Base-by-base conservation (phyloP, 1,284 basidiomycete species). In the Grifola frondosa region DNA sequence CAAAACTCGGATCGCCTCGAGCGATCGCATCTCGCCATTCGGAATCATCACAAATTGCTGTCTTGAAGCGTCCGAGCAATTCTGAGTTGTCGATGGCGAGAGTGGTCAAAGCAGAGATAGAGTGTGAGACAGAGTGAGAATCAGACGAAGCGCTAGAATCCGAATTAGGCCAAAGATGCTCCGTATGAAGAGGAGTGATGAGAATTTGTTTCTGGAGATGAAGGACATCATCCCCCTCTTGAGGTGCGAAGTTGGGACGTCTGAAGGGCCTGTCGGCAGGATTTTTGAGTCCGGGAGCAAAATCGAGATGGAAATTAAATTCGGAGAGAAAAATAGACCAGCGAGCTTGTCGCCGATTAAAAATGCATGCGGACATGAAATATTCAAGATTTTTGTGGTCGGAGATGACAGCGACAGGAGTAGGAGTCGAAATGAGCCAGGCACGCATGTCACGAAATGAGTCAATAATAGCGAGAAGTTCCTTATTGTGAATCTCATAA, bases 281-380 rank as follows among this genome's bases (percentile, higher is more conserved):
- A 24, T 62, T 64, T 16, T 58, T 16, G 3, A 33, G 22, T 11
- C 60, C 59, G 2, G 63, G 61, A 21, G 40, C 53, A 55, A 62
- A 72, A 10, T 41, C 26, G 11, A 76, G 60, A 6, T 42, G 29
- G 45, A 71, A 73, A 39, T 70, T 48, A 53, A 69, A 74, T 10
- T 65, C 49, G 4, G 65, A 58, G 6, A 78, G 57, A 26, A 63
- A 59, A 50, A 68, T 61, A 3, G 61, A 50, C 71, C 72, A 75
- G 13, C 64, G 58, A 1, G 64, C 67, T 54, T 76, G 73, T 1
- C 64, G 56, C 13, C 64, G 57, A 40, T 63, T 70, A 3, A 75
- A 59, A 23, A 58, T 35, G 3, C 56, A 48, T 36, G 63, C 48
- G 19, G 53, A 40, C 56, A 59, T 62, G 33, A 67, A 70, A 53